A percentile compares a stretch with the other conserved stretches of the same genome.
Conservation (phyloP, 805 yeast species). For the Wickerhamiella cacticola region DNA sequence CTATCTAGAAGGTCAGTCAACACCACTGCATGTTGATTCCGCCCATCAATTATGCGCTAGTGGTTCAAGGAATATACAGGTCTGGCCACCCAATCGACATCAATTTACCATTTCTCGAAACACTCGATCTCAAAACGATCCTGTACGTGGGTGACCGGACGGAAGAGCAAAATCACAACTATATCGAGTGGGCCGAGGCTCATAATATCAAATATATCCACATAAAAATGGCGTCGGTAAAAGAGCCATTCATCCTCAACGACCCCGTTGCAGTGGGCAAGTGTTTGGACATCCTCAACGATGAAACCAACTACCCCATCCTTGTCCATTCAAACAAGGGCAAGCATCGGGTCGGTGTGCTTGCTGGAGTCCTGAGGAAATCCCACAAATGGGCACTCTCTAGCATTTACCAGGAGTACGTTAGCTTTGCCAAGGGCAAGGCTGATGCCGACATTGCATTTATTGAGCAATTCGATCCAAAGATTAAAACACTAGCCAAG, state of each 20-base stretch:
- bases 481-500: constrained; percentile 28
- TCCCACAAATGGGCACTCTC: constrained; percentile 89
- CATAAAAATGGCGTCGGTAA: constrained; percentile 57
- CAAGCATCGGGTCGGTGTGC: constrained; percentile 88
- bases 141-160: constrained; percentile 47
- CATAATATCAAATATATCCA: constrained; percentile 45
- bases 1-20: background rate
- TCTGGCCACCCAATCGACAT: constrained; percentile 89
- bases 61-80: constrained; percentile 76
- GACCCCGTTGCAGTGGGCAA: constrained; percentile 44
- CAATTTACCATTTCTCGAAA: constrained; percentile 67
- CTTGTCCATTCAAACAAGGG: constrained; percentile 91
- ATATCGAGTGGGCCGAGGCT: constrained; percentile 52
- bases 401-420: constrained; percentile 88
- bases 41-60: constrained; percentile 81
- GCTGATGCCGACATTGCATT: constrained; percentile 75
- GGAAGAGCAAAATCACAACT: constrained; percentile 44
- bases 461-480: constrained; percentile 70
- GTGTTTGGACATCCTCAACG: constrained; percentile 28
- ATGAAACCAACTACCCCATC: constrained; percentile 64
- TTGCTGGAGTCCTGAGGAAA: constrained; percentile 84
- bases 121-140: constrained; percentile 61
- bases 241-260: constrained; percentile 55
- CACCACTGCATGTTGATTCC: constrained; percentile 43
- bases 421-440: constrained; percentile 84